These are phyloP conservation scores for Mercurialis annua DNA, from an alignment of 345 rosid genomes.

Conservation along the genomic window DNA sequence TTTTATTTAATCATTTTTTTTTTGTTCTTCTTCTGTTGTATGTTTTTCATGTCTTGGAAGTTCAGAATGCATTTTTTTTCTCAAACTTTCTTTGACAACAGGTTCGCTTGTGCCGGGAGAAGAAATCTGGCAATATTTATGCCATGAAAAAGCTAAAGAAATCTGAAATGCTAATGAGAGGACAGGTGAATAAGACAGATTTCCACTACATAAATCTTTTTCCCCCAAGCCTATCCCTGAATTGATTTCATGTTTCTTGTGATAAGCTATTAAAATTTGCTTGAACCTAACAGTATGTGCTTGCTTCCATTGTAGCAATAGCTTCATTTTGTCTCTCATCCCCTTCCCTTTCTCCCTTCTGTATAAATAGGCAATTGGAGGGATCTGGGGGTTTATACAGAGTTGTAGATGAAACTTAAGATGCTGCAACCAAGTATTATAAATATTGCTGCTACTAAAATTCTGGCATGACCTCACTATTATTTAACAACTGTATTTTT, in stretches of 20 bases:
- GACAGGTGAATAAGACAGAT: conserved; percentile 61
- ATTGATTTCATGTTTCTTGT: conserved; percentile 1
- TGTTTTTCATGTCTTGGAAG: conserved; percentile 6
- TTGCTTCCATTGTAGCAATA: not conserved
- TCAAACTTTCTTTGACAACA: conserved; percentile 31
- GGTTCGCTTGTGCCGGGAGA: conserved; percentile 91
- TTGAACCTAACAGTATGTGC: not conserved
- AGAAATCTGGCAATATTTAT: conserved; percentile 91
- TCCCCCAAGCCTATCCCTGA: conserved; percentile 3
- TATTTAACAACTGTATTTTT: not conserved
- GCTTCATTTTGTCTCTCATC: not conserved
- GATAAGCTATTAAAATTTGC: not conserved
- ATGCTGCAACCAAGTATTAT: not conserved
- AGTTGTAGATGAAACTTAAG: not conserved
- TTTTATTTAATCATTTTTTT: not conserved
- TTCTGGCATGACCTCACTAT: not conserved
- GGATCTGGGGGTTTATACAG: not conserved
- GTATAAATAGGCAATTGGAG: not conserved
- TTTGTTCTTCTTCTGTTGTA: conserved; percentile 6
- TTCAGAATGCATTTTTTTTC: conserved; percentile 7
- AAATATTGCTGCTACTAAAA: not conserved
- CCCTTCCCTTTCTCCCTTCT: not conserved
- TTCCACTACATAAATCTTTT: conserved; percentile 7
- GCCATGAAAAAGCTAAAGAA: conserved; percentile 99
- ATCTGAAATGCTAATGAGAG: conserved; percentile 94